Percentiles rank a stretch among this genome's conserved stretches.
phyloP scores from a whole-genome alignment of 768 basidiomycete genomes.

The Russula dissimulans region DNA sequence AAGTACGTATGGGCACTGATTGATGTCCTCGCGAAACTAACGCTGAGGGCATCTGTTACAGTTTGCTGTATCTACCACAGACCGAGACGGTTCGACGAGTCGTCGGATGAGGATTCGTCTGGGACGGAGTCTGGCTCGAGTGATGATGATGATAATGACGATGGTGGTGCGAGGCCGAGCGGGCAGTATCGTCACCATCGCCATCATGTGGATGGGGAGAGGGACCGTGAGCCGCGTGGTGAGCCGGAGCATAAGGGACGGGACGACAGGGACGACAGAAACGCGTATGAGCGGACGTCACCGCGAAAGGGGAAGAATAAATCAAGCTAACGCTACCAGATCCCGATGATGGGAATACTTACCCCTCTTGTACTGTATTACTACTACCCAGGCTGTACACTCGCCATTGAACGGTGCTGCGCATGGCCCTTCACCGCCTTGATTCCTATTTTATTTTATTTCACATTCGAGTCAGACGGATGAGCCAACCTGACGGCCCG shows the following conservation, averaged over 20 bases:
- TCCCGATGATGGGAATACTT: not conserved
- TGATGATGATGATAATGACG: not conserved
- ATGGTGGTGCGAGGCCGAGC: constrained; percentile 8
- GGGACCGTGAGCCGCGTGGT: not conserved
- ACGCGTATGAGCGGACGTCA: constrained; percentile 9
- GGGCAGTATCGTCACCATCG: not conserved
- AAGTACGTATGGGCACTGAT: constrained; percentile 44
- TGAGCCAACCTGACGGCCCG: not conserved
- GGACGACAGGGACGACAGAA: not conserved
- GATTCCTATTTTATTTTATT: constrained; percentile 1
- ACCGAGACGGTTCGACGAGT: constrained; percentile 71
- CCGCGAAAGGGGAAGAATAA: constrained; percentile 13
- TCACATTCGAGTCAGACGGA: not conserved
- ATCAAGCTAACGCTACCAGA: not conserved
- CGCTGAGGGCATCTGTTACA: constrained; percentile 26
- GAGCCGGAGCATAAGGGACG: not conserved
- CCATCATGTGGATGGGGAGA: not conserved
- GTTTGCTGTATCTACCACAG: constrained; percentile 96
- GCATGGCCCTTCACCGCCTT: not conserved
- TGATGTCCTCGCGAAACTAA: not conserved
- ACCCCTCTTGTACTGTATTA: no score
- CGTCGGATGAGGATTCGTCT: constrained; percentile 54
- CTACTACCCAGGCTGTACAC: no score
- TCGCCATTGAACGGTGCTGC: not conserved
- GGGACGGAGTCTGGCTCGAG: constrained; percentile 31